These are phyloP conservation scores for Paracoccidioides lutzii DNA, from an alignment of 2,329 filamentous ascomycete species.

Conservation along the genomic window DNA sequence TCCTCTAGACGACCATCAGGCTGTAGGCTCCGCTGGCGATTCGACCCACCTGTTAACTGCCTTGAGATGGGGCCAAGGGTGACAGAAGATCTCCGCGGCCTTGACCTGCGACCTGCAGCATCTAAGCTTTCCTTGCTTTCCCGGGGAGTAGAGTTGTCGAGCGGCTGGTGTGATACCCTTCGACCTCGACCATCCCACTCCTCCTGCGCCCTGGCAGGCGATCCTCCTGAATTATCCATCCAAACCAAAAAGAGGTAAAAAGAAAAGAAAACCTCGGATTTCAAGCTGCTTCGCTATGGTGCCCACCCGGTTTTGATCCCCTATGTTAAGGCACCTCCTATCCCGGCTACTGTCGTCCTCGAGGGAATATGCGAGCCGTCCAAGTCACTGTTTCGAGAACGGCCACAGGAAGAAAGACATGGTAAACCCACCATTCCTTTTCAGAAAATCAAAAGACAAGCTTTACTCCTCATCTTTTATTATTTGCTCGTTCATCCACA, in stretches of 20 bases:
- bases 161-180: slow-evolving; percentile 3
- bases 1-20: slow-evolving; percentile 10
- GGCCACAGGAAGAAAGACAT: not conserved
- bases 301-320: not conserved
- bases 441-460: not conserved
- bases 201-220: slow-evolving; percentile 4
- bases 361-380: not conserved
- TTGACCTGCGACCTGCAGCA: not conserved
- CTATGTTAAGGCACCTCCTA: not conserved
- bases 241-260: not conserved
- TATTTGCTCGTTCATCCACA: not conserved
- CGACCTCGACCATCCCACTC: slow-evolving; percentile 10
- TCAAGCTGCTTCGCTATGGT: not conserved
- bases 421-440: slow-evolving; percentile 1
- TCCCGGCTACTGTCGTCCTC: not conserved
- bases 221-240: slow-evolving; percentile 7
- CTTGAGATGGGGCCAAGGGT: slow-evolving; percentile 7
- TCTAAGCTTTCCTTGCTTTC: slow-evolving; percentile 1
- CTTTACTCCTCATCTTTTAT: slow-evolving; percentile 1
- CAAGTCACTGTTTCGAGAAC: not conserved
- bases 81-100: slow-evolving; percentile 6
- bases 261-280: not conserved
- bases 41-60: slow-evolving; percentile 7
- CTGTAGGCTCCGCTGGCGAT: slow-evolving; percentile 9
- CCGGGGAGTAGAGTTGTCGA: not conserved